phyloP scores from a whole-genome alignment of 2,329 filamentous ascomycete species.

The Pestalotiopsis fici region DNA sequence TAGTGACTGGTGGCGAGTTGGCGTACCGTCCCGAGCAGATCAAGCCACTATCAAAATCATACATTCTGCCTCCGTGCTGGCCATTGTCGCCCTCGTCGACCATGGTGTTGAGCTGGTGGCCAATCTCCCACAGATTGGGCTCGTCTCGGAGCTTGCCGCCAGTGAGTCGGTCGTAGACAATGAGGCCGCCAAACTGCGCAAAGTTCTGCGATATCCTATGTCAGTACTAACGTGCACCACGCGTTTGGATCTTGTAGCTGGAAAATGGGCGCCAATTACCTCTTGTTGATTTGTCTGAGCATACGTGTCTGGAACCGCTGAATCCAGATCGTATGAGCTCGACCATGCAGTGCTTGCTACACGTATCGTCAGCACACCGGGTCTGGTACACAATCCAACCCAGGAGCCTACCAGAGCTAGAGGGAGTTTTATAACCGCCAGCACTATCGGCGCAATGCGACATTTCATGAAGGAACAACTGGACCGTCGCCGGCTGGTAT shows the following conservation, averaged over 20 bases:
- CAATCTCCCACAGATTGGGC: neutral
- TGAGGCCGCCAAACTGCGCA: neutral
- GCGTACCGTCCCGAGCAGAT: neutral
- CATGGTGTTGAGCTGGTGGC: neutral
- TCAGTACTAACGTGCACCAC: too few relatives aligned
- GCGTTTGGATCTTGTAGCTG: too few relatives aligned
- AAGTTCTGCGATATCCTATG: neutral
- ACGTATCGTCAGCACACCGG: neutral
- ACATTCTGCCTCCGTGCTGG: neutral
- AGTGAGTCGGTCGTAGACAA: neutral
- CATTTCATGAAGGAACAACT: neutral
- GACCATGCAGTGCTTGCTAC: neutral
- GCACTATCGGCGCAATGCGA: neutral
- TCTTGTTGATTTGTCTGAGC: neutral
- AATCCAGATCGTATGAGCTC: neutral
- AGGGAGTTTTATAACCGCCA: neutral
- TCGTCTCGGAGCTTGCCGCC: neutral
- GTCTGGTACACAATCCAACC: neutral
- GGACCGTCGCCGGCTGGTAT: neutral
- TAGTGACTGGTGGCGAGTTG: neutral
- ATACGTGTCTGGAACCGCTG: neutral
- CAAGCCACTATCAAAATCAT: neutral
- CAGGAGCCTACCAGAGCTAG: neutral
- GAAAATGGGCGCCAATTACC: neutral
- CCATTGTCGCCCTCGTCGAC: neutral